phyloP scores from a whole-genome alignment of 805 yeast genomes.

The Candida ulmi region DNA sequence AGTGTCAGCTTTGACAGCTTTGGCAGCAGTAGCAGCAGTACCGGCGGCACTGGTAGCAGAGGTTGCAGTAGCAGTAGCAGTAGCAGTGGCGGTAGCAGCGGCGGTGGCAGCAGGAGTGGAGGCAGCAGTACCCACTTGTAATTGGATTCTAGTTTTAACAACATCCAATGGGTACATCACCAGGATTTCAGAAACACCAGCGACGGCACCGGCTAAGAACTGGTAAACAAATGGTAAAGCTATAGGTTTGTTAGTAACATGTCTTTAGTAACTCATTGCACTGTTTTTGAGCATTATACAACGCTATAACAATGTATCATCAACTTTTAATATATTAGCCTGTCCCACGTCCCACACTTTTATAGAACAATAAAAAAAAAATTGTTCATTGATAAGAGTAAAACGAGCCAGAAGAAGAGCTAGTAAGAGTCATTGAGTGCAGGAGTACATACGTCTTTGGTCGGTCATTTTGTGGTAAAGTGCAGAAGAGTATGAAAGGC shows the following conservation, averaged over 20 bases:
- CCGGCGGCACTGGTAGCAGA: constrained; percentile 39
- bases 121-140: constrained; percentile 45
- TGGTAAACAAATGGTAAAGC: constrained; percentile 91
- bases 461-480: constrained; percentile 6
- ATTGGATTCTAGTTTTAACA: constrained; percentile 93
- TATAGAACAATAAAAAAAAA: too few species aligned
- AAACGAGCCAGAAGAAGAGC: too few species aligned
- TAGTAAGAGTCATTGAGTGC: background rate
- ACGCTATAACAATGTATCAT: too few species aligned
- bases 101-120: background rate
- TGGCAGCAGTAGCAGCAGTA: constrained; percentile 9
- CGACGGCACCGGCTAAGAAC: constrained; percentile 87
- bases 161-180: constrained; percentile 97
- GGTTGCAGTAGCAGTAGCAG: constrained; percentile 45
- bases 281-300: too few species aligned
- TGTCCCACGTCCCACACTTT: too few species aligned
- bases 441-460: constrained; percentile 10
- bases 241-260: constrained; percentile 7
- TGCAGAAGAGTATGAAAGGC: background rate
- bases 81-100: constrained; percentile 28
- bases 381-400: background rate
- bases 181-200: constrained; percentile 94
- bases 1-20: constrained; percentile 39
- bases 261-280: too few species aligned
- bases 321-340: too few species aligned